phyloP scores from a whole-genome alignment of 805 yeast genomes.

The Sporopachydermia quercuum region DNA sequence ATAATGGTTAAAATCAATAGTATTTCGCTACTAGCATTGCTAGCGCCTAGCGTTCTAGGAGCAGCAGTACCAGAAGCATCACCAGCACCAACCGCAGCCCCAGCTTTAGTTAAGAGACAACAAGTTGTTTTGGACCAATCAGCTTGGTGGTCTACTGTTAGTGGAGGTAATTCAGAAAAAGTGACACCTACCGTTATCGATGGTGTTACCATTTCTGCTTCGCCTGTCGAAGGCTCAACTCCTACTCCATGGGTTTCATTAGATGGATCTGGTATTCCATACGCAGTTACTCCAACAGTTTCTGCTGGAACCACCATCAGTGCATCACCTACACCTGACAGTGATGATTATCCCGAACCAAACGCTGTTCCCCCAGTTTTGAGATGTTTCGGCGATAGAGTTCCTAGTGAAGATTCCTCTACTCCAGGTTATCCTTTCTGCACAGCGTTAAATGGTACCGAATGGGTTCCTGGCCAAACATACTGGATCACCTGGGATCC shows the following conservation, averaged over 20 bases:
- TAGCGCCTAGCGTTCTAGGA: background rate
- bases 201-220: constrained; percentile 36
- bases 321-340: constrained; percentile 29
- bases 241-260: constrained; percentile 28
- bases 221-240: constrained; percentile 23
- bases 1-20: background rate
- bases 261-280: constrained; percentile 30
- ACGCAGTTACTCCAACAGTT: constrained; percentile 25
- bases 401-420: constrained; percentile 15
- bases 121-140: background rate
- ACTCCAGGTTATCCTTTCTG: constrained; percentile 27
- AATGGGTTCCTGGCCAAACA: constrained; percentile 30
- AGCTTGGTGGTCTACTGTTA: constrained; percentile 10
- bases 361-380: constrained; percentile 29
- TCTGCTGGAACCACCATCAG: constrained; percentile 19
- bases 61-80: background rate
- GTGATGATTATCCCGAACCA: constrained; percentile 19
- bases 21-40: background rate
- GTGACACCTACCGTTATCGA: constrained; percentile 56
- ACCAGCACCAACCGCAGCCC: background rate
- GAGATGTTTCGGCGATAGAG: constrained; percentile 28
- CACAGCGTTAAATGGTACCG: constrained; percentile 25
- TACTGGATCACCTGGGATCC: constrained; percentile 38
- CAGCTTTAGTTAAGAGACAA: background rate
- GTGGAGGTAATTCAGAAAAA: constrained; percentile 7